Evolutionary conservation across 2,329 filamentous ascomycete genomes (phyloP).

Genomic region (Mycocentrospora acerina): DNA sequence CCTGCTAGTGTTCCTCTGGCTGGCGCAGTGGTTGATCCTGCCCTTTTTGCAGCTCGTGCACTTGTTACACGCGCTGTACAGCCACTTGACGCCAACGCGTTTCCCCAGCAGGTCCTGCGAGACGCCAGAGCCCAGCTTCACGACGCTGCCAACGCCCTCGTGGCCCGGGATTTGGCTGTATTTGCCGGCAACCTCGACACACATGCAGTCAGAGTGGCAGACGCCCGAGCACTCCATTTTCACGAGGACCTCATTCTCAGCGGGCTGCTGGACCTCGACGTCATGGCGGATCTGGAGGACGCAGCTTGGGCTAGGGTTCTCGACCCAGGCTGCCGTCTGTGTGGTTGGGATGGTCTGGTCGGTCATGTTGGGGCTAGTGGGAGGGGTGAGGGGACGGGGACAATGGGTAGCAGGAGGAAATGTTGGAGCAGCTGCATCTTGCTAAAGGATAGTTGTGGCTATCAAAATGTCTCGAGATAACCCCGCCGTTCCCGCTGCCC

Average conservation of each 20-base stretch:
- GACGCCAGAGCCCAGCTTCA: constrained; percentile 37
- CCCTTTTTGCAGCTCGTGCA: constrained; percentile 42
- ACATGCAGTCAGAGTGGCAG: constrained; percentile 52
- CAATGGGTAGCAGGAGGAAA: not conserved
- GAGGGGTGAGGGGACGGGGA: not conserved
- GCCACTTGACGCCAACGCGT: constrained; percentile 50
- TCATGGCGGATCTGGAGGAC: constrained; percentile 40
- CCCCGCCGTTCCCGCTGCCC: constrained; percentile 5
- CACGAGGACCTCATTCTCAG: constrained; percentile 46
- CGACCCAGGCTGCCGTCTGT: constrained; percentile 42
- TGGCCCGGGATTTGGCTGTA: constrained; percentile 52
- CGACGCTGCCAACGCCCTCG: constrained; percentile 49
- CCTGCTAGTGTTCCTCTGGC: constrained; percentile 46
- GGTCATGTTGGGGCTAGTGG: constrained; percentile 1
- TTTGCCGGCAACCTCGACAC: constrained; percentile 45
- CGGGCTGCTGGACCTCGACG: constrained; percentile 41
- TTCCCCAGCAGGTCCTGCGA: constrained; percentile 30
- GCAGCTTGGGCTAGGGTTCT: constrained; percentile 37
- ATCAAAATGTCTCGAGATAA: not conserved
- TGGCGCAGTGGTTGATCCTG: constrained; percentile 45
- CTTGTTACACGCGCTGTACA: constrained; percentile 45
- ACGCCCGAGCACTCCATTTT: constrained; percentile 52
- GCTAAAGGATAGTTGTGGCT: not conserved
- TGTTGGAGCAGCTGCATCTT: not conserved
- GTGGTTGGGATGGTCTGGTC: constrained; percentile 26